Evolutionary conservation across 805 yeast species (phyloP).

Genomic region (Isabelozyma rhagii): DNA sequence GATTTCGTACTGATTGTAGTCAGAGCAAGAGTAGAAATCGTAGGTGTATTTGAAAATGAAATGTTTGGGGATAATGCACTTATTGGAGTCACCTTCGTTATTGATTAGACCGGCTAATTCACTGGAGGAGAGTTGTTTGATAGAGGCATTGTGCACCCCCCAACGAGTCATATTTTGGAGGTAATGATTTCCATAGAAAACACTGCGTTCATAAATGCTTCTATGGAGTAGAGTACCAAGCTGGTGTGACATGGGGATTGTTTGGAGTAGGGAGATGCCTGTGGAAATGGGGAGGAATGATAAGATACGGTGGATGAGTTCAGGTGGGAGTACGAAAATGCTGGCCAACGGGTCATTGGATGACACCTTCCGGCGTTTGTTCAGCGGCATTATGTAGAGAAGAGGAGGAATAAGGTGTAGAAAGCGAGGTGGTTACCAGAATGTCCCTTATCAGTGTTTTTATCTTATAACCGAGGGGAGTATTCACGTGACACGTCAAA

Average conservation of each 20-base stretch:
- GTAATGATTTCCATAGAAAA: conserved; percentile 4
- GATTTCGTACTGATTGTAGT: conserved; percentile 3
- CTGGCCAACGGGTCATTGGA: background rate
- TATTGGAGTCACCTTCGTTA: background rate
- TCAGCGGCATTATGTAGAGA: background rate
- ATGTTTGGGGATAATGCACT: conserved; percentile 5
- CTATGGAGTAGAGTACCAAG: conserved; percentile 1
- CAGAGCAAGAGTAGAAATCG: conserved; percentile 4
- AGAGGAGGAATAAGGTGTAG: no score
- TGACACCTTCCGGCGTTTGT: background rate
- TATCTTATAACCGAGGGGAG: background rate
- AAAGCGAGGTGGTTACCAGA: no score
- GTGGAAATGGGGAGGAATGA: conserved; percentile 7
- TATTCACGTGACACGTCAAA: background rate
- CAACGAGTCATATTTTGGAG: background rate
- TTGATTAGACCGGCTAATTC: conserved; percentile 1
- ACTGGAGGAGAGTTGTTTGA: conserved; percentile 2
- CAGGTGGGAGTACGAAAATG: conserved; percentile 7
- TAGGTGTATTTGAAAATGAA: conserved; percentile 8
- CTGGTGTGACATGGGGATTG: background rate
- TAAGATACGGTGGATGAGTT: conserved; percentile 7
- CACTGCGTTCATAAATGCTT: conserved; percentile 9
- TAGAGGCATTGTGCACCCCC: conserved; percentile 3
- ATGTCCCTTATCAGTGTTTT: background rate
- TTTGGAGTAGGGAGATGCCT: conserved; percentile 1